A percentile compares a stretch with the other conserved stretches of the same genome.
phyloP scores from a whole-genome alignment of 2,329 filamentous ascomycete genomes.

The Botrytis galanthina region DNA sequence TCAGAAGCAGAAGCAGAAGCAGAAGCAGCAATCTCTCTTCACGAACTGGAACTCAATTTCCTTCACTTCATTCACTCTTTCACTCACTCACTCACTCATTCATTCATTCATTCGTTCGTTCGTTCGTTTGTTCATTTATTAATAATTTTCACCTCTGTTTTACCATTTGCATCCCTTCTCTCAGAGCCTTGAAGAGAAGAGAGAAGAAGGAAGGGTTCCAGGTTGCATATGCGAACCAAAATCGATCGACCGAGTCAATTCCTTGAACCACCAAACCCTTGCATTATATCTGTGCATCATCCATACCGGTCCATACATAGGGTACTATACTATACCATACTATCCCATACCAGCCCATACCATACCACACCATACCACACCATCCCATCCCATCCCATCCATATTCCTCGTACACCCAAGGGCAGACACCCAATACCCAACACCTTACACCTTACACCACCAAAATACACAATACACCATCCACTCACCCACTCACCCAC shows the following conservation, averaged over 20 bases:
- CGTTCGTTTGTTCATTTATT: neutral
- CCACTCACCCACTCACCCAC: neutral
- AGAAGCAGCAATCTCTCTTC: neutral
- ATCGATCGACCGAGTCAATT: slow-evolving; percentile 17
- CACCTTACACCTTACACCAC: neutral
- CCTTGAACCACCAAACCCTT: slow-evolving; percentile 14
- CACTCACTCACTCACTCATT: too few relatives aligned
- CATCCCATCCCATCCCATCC: neutral
- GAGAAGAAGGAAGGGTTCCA: neutral
- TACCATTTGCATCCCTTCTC: neutral
- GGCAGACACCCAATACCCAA: neutral
- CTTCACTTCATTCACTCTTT: neutral
- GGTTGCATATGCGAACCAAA: neutral
- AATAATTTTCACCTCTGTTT: neutral
- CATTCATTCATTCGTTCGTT: neutral
- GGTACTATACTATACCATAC: neutral
- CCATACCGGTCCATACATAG: neutral
- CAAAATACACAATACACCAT: neutral
- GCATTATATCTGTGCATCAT: slow-evolving; percentile 13
- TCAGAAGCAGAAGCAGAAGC: neutral
- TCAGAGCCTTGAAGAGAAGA: neutral
- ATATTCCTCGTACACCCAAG: neutral
- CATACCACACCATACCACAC: neutral
- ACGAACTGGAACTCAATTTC: neutral
- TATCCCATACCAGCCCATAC: neutral